A percentile compares a stretch with the other conserved stretches of the same genome.
Evolutionary conservation across 345 rosid genomes (phyloP).

Genomic region (Rubroshorea leprosula): DNA sequence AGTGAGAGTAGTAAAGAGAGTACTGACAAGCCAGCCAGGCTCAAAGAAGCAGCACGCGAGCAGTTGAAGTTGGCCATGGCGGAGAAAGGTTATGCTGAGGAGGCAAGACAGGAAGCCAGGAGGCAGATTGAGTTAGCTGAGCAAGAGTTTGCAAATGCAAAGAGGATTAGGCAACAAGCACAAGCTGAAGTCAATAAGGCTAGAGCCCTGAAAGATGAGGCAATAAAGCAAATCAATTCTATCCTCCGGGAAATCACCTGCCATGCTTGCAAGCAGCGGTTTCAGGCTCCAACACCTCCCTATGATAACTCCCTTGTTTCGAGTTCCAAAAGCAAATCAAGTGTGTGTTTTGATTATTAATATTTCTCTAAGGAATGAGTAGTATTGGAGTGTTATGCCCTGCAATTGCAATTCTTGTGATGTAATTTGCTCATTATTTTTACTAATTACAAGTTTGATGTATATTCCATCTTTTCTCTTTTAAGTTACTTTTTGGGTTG

Average conservation of each 20-base stretch:
- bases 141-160: constrained; percentile 68
- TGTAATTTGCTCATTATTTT: constrained; percentile 26
- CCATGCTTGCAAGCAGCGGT: constrained; percentile 61
- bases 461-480: too few species aligned
- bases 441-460: too few species aligned
- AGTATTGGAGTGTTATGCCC: neutral
- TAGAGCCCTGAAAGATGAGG: constrained; percentile 47
- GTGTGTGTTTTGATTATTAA: neutral
- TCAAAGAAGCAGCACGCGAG: constrained; percentile 38
- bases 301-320: constrained; percentile 43
- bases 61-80: constrained; percentile 51
- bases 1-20: constrained; percentile 24
- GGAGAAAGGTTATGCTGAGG: constrained; percentile 53
- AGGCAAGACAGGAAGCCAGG: constrained; percentile 58
- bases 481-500: too few species aligned
- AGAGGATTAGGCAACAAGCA: constrained; percentile 70
- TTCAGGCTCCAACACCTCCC: constrained; percentile 33
- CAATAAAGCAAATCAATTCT: constrained; percentile 55
- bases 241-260: constrained; percentile 74
- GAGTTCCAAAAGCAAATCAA: constrained; percentile 26
- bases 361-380: neutral
- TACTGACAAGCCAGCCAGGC: constrained; percentile 7
- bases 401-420: neutral
- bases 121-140: constrained; percentile 77
- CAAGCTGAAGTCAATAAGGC: constrained; percentile 74